Conservation (phyloP, 257 asterid species). For the Nicotiana obtusifolia region DNA sequence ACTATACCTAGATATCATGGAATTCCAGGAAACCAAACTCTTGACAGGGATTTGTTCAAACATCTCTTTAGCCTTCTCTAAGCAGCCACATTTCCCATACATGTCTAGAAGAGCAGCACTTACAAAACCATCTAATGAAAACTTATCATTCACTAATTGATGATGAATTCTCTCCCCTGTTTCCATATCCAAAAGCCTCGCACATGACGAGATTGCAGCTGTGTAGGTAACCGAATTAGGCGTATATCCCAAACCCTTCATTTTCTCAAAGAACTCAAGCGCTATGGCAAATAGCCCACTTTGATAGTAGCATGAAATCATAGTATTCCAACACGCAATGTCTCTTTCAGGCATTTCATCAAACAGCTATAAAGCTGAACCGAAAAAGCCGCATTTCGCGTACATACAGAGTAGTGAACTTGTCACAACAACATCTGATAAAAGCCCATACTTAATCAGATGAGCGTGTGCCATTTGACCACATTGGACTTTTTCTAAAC, state of each 20-base stretch:
- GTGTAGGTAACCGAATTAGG: constrained; percentile 72
- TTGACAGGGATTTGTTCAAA: constrained; percentile 46
- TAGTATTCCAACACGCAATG: constrained; percentile 67
- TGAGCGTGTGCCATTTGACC: constrained; percentile 55
- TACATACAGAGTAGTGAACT: constrained; percentile 55
- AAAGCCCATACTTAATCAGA: constrained; percentile 45
- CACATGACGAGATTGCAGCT: constrained; percentile 63
- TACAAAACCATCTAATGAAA: constrained; percentile 47
- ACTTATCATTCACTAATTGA: constrained; percentile 33
- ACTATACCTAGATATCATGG: constrained; percentile 66
- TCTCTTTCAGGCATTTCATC: constrained; percentile 75
- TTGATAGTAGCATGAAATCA: constrained; percentile 61
- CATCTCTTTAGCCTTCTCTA: constrained; percentile 50
- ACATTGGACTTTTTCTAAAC: constrained; percentile 33
- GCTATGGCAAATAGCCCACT: constrained; percentile 69
- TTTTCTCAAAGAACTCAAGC: constrained; percentile 50
- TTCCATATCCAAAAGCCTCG: constrained; percentile 47
- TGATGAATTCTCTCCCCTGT: constrained; percentile 55
- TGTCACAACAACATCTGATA: constrained; percentile 55
- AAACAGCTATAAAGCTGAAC: constrained; percentile 47
- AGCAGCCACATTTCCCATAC: constrained; percentile 74
- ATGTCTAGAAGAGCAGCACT: constrained; percentile 69
- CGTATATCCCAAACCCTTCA: constrained; percentile 42
- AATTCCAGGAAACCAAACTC: constrained; percentile 73
- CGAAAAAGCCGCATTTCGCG: constrained; percentile 48